Evolutionary conservation across 2,329 filamentous ascomycete genomes (phyloP).

Genomic region (Ophiostoma tasmaniense): DNA sequence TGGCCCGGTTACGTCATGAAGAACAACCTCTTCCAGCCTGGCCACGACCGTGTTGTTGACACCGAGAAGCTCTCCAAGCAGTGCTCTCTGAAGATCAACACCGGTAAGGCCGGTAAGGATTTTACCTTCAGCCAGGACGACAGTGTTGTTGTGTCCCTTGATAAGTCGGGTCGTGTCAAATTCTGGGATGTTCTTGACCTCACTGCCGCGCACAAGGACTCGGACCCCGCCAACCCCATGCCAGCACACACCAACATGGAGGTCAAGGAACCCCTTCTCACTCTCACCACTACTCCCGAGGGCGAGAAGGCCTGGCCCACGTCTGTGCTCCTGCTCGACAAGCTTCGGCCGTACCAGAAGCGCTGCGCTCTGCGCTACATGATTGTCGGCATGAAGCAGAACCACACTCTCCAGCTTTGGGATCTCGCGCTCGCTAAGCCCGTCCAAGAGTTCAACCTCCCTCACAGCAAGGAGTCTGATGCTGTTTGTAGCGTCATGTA

Average conservation of each 20-base stretch:
- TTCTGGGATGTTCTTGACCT: conserved; percentile 95
- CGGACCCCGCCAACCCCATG: conserved; percentile 42
- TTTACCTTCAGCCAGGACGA: conserved; percentile 98
- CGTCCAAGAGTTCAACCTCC: conserved; percentile 93
- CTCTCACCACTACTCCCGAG: conserved; percentile 75
- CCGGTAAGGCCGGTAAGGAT: conserved; percentile 95
- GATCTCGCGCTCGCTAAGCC: conserved; percentile 91
- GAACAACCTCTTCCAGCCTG: conserved; percentile 54
- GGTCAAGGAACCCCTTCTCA: conserved; percentile 78
- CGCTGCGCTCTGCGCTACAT: conserved; percentile 86
- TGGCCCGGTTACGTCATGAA: conserved; percentile 57
- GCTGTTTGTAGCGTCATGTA: conserved; percentile 97
- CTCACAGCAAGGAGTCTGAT: conserved; percentile 91
- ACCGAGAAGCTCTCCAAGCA: conserved; percentile 81
- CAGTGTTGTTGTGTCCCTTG: conserved; percentile 83
- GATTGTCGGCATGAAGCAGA: conserved; percentile 97
- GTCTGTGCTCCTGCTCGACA: conserved; percentile 91
- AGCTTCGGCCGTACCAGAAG: conserved; percentile 86
- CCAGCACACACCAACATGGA: conserved; percentile 57
- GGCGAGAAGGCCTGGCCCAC: conserved; percentile 95
- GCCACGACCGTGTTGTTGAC: conserved; percentile 63
- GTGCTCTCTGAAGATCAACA: conserved; percentile 86
- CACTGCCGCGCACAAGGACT: conserved; percentile 45
- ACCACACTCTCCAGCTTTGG: conserved; percentile 97
- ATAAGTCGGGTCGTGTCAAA: conserved; percentile 92